Percentiles rank a stretch among this genome's conserved stretches.
Evolutionary conservation across 169 alveolate genomes (phyloP).

Genomic region (Theileria annulata): DNA sequence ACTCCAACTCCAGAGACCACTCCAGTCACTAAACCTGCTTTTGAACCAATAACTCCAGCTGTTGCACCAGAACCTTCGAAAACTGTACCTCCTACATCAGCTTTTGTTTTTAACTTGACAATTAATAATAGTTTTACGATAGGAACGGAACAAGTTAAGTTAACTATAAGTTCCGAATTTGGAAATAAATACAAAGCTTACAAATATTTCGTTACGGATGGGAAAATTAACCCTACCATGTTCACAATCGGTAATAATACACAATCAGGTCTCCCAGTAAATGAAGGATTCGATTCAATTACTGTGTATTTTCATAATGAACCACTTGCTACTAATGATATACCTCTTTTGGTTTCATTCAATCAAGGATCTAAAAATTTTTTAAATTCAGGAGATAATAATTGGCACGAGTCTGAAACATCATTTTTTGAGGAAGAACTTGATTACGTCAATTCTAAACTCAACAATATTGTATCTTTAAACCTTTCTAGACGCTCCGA

Average conservation of each 20-base stretch:
- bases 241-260: background rate
- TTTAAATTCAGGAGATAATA: background rate
- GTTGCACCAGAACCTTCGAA: no score
- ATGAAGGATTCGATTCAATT: background rate
- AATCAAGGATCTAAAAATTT: background rate
- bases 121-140: background rate
- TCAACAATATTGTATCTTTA: background rate
- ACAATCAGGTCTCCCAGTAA: slow-evolving; percentile 8
- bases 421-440: background rate
- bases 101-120: background rate
- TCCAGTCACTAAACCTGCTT: background rate
- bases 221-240: background rate
- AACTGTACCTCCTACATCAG: background rate
- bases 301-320: background rate
- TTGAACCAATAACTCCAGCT: background rate
- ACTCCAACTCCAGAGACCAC: background rate
- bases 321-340: background rate
- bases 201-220: background rate
- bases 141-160: background rate
- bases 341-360: background rate
- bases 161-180: background rate
- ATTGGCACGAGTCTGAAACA: background rate
- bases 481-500: slow-evolving; percentile 10
- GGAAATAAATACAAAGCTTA: background rate
- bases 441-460: background rate